Evolutionary conservation across 2,329 filamentous ascomycete species (phyloP), one percentile per base, ranked within the genome.

Genomic region (Pestalotiopsis fici): DNA sequence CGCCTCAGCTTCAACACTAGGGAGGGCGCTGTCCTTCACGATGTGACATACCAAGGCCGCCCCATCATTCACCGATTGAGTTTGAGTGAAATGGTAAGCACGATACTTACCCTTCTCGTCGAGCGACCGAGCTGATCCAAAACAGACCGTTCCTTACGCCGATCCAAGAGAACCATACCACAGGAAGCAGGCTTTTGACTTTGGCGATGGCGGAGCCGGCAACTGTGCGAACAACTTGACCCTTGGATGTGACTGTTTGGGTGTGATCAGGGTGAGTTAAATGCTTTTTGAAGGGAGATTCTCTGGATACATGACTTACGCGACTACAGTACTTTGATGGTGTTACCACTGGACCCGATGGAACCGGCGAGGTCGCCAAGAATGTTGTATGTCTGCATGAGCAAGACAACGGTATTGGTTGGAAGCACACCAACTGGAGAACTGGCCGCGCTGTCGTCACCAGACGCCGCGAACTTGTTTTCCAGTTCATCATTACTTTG

Each of bases 361-460:
- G 91, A 0, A 82, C 83, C 1, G 82, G 87, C 0, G 79, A 79
- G 18, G 76, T 82, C 2, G 81, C 85, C 12, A 85, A 86, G 59
- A 88, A 89, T 63, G 89, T 89, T 1, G 81, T 92, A 50, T 93
- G 91, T 69, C 80, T 92, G 2, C 91, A 93, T 73, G 91, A 93
- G 77, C 86, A 91, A 73, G 91, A 93, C 74, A 87, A 88, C 69
- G 91, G 91, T 2, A 90, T 93, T 60, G 83, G 86, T 25, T 92
- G 90, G 89, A 93, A 93, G 75, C 91, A 93, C 78, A 86, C 89
- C 25, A 91, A 93, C 78, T 90, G 84, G 78, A 83, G 90, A n/a
- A 92, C 89, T 0, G 82, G 83, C 11, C 82, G 87, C 11, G 88
- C 88, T 0, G 86, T 88, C 0, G 87, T 91, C 0, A 86, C 86